Percentiles rank a stretch among this genome's conserved stretches.
Conservation (phyloP, 495 filamentous ascomycete species). For the Neurospora sp. region DNA sequence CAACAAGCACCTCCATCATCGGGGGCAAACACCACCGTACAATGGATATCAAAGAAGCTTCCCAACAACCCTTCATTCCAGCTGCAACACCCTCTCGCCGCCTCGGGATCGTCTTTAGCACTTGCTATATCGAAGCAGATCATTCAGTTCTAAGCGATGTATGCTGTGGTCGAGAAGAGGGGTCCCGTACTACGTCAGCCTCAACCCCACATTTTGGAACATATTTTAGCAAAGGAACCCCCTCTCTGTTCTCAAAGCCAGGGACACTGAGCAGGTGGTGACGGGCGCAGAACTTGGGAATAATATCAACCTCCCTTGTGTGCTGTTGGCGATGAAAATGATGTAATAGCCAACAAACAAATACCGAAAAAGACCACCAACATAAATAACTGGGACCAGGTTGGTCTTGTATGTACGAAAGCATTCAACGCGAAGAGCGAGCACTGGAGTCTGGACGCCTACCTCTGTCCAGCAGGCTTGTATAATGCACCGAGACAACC, state of each 20-base stretch:
- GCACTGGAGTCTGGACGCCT: neutral
- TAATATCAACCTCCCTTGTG: neutral
- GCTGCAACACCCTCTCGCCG: neutral
- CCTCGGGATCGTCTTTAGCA: neutral
- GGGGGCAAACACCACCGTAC: neutral
- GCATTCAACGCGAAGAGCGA: neutral
- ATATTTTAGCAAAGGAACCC: neutral
- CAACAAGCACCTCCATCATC: neutral
- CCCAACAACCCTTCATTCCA: neutral
- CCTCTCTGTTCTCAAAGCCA: constrained; percentile 6
- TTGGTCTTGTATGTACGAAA: neutral
- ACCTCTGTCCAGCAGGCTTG: neutral
- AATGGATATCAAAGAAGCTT: neutral
- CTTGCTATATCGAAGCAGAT: neutral
- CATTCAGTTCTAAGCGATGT: neutral
- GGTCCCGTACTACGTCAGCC: constrained; percentile 11
- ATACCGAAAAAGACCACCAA: neutral
- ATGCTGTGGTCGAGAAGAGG: neutral
- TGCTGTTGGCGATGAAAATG: neutral
- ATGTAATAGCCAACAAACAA: neutral
- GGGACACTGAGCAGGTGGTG: constrained; percentile 6
- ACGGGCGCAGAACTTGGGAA: neutral
- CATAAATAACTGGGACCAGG: neutral
- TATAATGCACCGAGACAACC: neutral
- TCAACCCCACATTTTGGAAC: constrained; percentile 10